These are phyloP conservation scores for Cinnamomum micranthum DNA, from an alignment of 164 flowering plant species.

Conservation along the genomic window DNA sequence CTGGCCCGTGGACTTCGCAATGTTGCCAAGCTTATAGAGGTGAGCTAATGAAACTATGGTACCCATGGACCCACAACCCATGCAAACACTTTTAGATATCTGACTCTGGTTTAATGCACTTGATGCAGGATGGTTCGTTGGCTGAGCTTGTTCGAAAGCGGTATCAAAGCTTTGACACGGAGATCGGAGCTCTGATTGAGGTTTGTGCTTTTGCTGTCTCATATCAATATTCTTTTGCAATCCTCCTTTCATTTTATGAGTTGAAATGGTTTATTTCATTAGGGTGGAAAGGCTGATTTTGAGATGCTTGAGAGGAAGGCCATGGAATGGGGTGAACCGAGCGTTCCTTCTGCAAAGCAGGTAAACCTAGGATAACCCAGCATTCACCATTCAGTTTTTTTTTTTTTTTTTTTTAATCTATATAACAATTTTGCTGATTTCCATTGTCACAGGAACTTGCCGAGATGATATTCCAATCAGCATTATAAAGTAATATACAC, in stretches of 20 bases:
- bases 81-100: neutral
- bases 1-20: slow-evolving; percentile 92
- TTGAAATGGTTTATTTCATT: slow-evolving; percentile 6
- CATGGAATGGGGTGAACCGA: slow-evolving; percentile 89
- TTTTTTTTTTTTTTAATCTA: no score
- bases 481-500: slow-evolving; percentile 31
- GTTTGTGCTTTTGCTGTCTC: slow-evolving; percentile 23
- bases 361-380: slow-evolving; percentile 25
- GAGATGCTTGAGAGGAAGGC: slow-evolving; percentile 81
- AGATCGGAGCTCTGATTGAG: slow-evolving; percentile 79
- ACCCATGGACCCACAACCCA: no score
- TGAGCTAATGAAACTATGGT: slow-evolving; percentile 8
- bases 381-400: no score
- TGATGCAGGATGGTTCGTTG: slow-evolving; percentile 74
- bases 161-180: slow-evolving; percentile 80
- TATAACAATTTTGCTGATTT: neutral
- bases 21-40: slow-evolving; percentile 85
- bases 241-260: neutral
- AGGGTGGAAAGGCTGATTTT: slow-evolving; percentile 96
- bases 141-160: slow-evolving; percentile 76
- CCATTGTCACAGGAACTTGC: slow-evolving; percentile 77
- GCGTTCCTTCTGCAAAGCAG: slow-evolving; percentile 92
- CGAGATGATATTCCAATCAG: slow-evolving; percentile 92
- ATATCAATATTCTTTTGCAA: neutral
- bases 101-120: neutral